These are phyloP conservation scores for Podospora fimiseda DNA, from an alignment of 495 filamentous ascomycete species.

Conservation along the genomic window DNA sequence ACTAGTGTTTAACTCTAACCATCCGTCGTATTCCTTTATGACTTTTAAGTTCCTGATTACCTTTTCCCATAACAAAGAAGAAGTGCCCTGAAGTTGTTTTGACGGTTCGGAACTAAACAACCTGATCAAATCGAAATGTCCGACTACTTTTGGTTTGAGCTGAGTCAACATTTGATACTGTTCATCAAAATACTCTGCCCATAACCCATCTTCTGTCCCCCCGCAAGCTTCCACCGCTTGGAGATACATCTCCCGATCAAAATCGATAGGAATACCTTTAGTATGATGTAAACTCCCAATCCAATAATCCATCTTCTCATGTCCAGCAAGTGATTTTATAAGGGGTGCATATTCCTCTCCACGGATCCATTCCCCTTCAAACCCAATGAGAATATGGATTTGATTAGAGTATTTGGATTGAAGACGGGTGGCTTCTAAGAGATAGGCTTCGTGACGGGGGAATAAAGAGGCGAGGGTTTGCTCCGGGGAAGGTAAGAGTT, in stretches of 20 bases:
- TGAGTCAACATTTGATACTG: conserved; percentile 72
- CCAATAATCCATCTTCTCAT: conserved; percentile 73
- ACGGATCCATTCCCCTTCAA: conserved; percentile 89
- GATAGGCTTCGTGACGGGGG: conserved; percentile 64
- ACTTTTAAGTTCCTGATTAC: conserved; percentile 67
- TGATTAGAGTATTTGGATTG: conserved; percentile 59
- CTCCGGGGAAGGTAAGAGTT: conserved; percentile 40
- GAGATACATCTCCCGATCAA: conserved; percentile 58
- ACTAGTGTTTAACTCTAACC: conserved; percentile 83
- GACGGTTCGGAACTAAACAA: conserved; percentile 65
- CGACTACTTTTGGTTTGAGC: conserved; percentile 74
- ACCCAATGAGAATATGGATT: conserved; percentile 80
- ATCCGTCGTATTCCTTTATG: conserved; percentile 64
- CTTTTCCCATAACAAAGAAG: conserved; percentile 64
- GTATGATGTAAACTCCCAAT: conserved; percentile 90
- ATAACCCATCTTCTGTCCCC: conserved; percentile 61
- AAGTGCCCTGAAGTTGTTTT: conserved; percentile 44
- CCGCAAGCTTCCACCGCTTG: conserved; percentile 8
- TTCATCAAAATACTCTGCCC: conserved; percentile 76
- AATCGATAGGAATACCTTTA: conserved; percentile 81
- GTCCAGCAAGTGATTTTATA: conserved; percentile 51
- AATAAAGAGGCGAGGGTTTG: conserved; percentile 33
- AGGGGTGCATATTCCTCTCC: conserved; percentile 49
- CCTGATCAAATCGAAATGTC: conserved; percentile 89
- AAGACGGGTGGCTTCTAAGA: conserved; percentile 63